Percentiles rank a stretch among this genome's conserved stretches.
phyloP scores from a whole-genome alignment of 2,329 filamentous ascomycete genomes.

The Akanthomyces dipterigenus region DNA sequence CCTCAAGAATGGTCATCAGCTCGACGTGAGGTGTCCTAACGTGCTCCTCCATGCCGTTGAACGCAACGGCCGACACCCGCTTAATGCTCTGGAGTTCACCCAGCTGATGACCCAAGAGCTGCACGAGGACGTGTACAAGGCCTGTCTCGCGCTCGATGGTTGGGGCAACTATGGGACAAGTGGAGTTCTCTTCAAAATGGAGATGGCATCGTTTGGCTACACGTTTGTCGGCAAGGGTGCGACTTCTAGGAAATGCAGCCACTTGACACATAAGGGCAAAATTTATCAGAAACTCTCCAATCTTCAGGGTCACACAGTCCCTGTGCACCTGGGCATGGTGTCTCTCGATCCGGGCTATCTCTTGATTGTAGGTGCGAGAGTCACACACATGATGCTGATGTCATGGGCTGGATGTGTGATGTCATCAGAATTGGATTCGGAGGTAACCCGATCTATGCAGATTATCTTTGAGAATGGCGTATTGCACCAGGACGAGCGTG shows the following conservation, averaged over 20 bases:
- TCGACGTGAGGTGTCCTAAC: too few relatives aligned
- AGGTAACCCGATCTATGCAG: not conserved
- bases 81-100: too few relatives aligned
- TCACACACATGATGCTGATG: not conserved
- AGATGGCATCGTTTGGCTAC: not conserved
- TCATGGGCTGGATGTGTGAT: not conserved
- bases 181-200: not conserved
- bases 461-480: not conserved
- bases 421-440: not conserved
- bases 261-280: not conserved
- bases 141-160: too few relatives aligned
- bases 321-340: not conserved
- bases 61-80: too few relatives aligned
- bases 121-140: too few relatives aligned
- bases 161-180: not conserved
- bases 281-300: not conserved
- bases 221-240: not conserved
- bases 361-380: not conserved
- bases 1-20: too few relatives aligned
- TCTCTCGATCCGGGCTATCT: not conserved
- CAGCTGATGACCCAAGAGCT: too few relatives aligned
- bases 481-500: not conserved
- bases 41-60: too few relatives aligned
- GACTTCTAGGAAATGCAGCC: too few relatives aligned
- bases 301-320: not conserved